Base-by-base conservation (phyloP, 345 rosid species). In the Dipteronia dyeriana region DNA sequence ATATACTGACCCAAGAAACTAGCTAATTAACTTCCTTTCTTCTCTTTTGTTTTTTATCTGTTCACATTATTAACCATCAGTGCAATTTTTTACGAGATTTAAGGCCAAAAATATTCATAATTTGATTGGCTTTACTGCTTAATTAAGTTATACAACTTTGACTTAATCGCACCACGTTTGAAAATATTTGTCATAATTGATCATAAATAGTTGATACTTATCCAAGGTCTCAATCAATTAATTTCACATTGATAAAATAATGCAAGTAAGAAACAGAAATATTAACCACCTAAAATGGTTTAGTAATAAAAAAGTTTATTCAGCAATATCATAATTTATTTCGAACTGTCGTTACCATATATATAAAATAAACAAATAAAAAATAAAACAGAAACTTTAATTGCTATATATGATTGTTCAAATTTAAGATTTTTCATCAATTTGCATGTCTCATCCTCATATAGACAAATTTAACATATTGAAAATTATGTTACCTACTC, bases 401-500 rank as follows among this genome's bases (percentile, higher is more conserved):
- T 34, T 4, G 38, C 38, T 34, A 34, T 0, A 4, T 34, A 34
- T 34, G 76, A 73, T 59, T 22, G 67, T 73, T 59, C 66, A 72
- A 72, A 59, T 73, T 22, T 38, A 73, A 61, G 19, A 73, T 61
- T 38, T 38, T 43, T 61, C 49, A 53, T 53, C n/a, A 53, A 16
- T 53, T 62, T 73, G 68, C 76, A 16, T 73, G 59, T 73, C 76
- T 61, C 31, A 61, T 11, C 45, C 16, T 29, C 23, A 25, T 70
- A 47, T 25, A 3, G 73, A 51, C 29, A 49, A 49, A 54, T 14
- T 20, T 53, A 49, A 66, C 23, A 41, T 23, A 23, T 73, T 60
- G 59, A 25, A 60, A 43, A 45, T 73, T 17, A 61, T 61, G 57
- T 43, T 61, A 43, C 76, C 76, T 73, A 61, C 76, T 22, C 68